These are phyloP conservation scores for Maudiozyma saulgeensis DNA, from an alignment of 805 yeast species.

Conservation along the genomic window DNA sequence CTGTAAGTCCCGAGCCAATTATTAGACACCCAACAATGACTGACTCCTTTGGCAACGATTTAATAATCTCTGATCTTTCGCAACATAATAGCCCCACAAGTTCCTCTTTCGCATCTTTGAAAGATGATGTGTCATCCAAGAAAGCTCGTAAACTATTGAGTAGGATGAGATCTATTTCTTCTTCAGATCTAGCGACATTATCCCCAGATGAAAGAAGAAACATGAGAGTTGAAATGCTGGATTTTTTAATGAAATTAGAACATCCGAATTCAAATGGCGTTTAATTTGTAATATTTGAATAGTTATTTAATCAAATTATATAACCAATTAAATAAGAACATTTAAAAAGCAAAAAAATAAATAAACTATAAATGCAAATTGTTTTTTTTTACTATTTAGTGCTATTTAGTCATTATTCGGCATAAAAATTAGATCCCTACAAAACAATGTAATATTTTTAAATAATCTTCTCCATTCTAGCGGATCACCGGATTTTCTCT, in stretches of 20 bases:
- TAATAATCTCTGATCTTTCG: background rate
- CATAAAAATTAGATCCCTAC: slow-evolving; percentile 46
- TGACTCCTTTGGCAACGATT: background rate
- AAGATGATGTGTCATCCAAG: slow-evolving; percentile 13
- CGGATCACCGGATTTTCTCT: slow-evolving; percentile 55
- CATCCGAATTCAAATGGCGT: slow-evolving; percentile 3
- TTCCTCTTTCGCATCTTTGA: slow-evolving; percentile 10
- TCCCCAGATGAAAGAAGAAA: slow-evolving; percentile 16
- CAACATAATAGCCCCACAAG: slow-evolving; percentile 2
- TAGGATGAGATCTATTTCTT: slow-evolving; percentile 11
- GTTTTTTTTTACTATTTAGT: background rate
- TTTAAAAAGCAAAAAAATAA: background rate
- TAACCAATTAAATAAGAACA: background rate
- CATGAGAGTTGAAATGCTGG: slow-evolving; percentile 17
- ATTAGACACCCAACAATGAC: background rate
- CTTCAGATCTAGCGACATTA: slow-evolving; percentile 9
- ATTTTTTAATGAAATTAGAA: slow-evolving; percentile 20
- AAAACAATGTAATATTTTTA: slow-evolving; percentile 45
- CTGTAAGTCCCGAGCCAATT: background rate
- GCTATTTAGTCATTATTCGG: slow-evolving; percentile 13
- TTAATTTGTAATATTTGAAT: no score
- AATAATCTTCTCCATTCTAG: slow-evolving; percentile 65
- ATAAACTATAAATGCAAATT: background rate
- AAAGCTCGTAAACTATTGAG: slow-evolving; percentile 15
- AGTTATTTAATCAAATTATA: no score